Evolutionary conservation across 2,329 filamentous ascomycete species (phyloP).

Genomic region (Fusarium aywerte): DNA sequence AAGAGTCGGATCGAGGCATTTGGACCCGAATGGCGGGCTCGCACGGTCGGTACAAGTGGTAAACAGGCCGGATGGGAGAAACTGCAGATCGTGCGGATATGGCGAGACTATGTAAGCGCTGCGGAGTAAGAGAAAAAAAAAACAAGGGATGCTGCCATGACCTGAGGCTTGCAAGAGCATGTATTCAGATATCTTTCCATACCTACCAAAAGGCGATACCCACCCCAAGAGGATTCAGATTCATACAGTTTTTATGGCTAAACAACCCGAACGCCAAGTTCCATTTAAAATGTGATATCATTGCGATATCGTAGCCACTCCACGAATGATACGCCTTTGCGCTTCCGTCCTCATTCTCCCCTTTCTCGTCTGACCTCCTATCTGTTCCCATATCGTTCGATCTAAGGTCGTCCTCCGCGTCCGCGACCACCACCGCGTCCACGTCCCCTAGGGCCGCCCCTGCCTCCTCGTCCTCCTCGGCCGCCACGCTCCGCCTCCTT

Average conservation of each 20-base stretch:
- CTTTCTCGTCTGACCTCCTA: neutral
- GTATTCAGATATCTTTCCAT: conserved; percentile 49
- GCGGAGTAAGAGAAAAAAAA: neutral
- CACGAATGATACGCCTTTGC: conserved; percentile 26
- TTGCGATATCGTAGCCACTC: conserved; percentile 37
- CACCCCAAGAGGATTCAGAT: conserved; percentile 41
- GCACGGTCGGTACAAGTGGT: conserved; percentile 84
- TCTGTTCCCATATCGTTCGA: neutral
- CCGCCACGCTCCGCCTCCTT: conserved; percentile 80
- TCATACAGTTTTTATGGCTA: conserved; percentile 47
- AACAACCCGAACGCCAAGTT: conserved; percentile 53
- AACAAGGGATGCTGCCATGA: conserved; percentile 10
- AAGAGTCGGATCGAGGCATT: conserved; percentile 69
- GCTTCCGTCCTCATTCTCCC: conserved; percentile 22
- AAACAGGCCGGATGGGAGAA: conserved; percentile 95
- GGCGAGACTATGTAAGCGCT: conserved; percentile 61
- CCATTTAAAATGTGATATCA: conserved; percentile 47
- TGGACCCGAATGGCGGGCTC: conserved; percentile 71
- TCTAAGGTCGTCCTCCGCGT: conserved; percentile 49
- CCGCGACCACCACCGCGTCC: conserved; percentile 60
- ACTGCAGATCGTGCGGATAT: conserved; percentile 87
- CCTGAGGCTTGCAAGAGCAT: conserved; percentile 44
- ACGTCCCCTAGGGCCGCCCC: conserved; percentile 66
- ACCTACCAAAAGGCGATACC: conserved; percentile 44
- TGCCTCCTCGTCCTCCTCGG: conserved; percentile 62